Conservation (phyloP, 352 stramenopile genomes). For the Globisporangium paroecandrum region DNA sequence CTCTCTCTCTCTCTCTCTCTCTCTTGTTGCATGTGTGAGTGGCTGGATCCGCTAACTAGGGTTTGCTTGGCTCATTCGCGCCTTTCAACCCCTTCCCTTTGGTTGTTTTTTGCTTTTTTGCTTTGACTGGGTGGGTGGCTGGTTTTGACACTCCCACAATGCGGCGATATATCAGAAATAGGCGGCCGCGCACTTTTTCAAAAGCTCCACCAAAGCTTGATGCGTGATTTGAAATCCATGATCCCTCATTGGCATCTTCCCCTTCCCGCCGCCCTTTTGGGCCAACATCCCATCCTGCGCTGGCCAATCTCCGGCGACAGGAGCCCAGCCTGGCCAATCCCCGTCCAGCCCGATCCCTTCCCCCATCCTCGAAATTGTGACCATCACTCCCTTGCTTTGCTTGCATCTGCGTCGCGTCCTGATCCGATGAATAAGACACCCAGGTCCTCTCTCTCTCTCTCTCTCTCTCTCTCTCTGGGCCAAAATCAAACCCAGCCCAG, state of each 20-base stretch:
- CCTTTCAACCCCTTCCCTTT: neutral
- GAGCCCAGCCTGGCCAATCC: neutral
- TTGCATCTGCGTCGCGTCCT: neutral
- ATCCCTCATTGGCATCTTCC: neutral
- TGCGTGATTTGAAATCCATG: slow-evolving; percentile 5
- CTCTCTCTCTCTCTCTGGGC: neutral
- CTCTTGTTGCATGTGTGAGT: neutral
- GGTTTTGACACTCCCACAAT: neutral
- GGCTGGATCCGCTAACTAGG: neutral
- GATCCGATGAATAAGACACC: neutral
- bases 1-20: neutral
- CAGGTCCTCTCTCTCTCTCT: neutral
- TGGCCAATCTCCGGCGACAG: neutral
- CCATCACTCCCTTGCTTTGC: neutral
- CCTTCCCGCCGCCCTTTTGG: neutral
- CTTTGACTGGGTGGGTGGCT: neutral
- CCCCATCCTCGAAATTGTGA: neutral
- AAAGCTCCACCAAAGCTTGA: neutral
- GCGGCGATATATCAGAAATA: slow-evolving; percentile 6
- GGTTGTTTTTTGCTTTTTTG: neutral
- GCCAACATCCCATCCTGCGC: neutral
- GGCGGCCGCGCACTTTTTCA: neutral
- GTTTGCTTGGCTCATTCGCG: neutral
- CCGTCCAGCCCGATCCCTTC: neutral
- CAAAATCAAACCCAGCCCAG: neutral